Conservation (phyloP, 2,329 filamentous ascomycete genomes). For the Claviceps arundinis region DNA sequence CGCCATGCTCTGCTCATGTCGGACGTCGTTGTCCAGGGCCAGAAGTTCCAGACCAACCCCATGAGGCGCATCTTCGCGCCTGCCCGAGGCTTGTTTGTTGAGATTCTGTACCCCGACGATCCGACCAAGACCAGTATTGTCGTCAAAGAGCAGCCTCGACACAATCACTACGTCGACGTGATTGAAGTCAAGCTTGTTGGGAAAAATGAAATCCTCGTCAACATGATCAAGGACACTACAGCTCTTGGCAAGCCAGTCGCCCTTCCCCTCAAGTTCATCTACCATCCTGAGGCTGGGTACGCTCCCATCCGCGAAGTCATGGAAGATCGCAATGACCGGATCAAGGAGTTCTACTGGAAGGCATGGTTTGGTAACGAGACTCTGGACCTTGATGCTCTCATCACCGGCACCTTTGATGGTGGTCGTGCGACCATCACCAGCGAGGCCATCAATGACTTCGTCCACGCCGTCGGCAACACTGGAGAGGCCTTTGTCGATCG, state of each 20-base stretch:
- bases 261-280: constrained; percentile 76
- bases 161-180: constrained; percentile 77
- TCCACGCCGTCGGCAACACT: constrained; percentile 96
- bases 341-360: constrained; percentile 98
- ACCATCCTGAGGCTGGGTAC: constrained; percentile 90
- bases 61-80: constrained; percentile 85
- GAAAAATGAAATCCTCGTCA: constrained; percentile 71
- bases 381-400: constrained; percentile 70
- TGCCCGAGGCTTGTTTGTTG: constrained; percentile 73
- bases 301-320: constrained; percentile 97
- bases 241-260: constrained; percentile 72
- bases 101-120: constrained; percentile 72
- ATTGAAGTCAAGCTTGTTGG: constrained; percentile 68
- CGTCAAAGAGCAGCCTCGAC: constrained; percentile 75
- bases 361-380: constrained; percentile 89
- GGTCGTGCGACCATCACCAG: constrained; percentile 76
- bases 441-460: constrained; percentile 93
- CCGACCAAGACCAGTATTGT: constrained; percentile 72
- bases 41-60: constrained; percentile 95
- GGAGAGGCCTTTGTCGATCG: constrained; percentile 95
- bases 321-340: constrained; percentile 88
- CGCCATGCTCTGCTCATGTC: constrained; percentile 87
- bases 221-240: constrained; percentile 86
- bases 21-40: constrained; percentile 86
- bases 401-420: constrained; percentile 81